A percentile compares a stretch with the other conserved stretches of the same genome.
Conservation (phyloP, 1,284 basidiomycete genomes). For the Schizopora paradoxa region DNA sequence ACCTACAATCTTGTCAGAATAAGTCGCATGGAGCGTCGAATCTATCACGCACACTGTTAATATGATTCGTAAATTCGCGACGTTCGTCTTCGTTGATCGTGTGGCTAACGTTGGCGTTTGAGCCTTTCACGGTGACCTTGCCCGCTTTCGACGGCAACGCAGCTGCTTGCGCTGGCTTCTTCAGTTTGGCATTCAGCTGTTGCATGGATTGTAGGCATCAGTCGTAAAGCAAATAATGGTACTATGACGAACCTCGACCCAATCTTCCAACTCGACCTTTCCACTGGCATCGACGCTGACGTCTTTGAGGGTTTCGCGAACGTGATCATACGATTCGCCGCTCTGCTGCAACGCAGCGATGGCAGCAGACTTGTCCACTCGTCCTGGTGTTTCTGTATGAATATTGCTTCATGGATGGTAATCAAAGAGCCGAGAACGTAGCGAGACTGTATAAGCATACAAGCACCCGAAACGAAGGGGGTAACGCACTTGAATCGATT, state of each 20-base stretch:
- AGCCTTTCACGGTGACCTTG: constrained; percentile 92
- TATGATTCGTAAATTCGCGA: constrained; percentile 94
- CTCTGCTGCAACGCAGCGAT: constrained; percentile 71
- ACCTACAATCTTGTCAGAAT: constrained; percentile 46
- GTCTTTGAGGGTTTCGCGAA: constrained; percentile 87
- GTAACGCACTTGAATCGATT: constrained; percentile 86
- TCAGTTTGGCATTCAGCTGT: constrained; percentile 80
- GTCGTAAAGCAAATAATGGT: constrained; percentile 15
- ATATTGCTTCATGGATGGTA: constrained; percentile 55
- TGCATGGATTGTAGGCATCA: constrained; percentile 15
- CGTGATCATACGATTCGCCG: constrained; percentile 89
- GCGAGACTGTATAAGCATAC: constrained; percentile 12
- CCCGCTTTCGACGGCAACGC: constrained; percentile 74
- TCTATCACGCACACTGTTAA: constrained; percentile 69
- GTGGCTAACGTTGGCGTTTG: constrained; percentile 94
- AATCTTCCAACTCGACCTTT: constrained; percentile 96
- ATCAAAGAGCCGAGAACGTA: constrained; percentile 15
- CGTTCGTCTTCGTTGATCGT: constrained; percentile 98
- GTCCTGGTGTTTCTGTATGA: constrained; percentile 79
- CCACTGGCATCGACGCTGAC: constrained; percentile 94
- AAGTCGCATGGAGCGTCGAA: background rate
- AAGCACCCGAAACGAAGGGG: constrained; percentile 7
- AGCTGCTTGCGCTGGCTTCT: constrained; percentile 45
- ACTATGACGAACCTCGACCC: constrained; percentile 79
- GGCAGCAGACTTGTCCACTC: constrained; percentile 78